A percentile compares a stretch with the other conserved stretches of the same genome.
Evolutionary conservation across 2,329 filamentous ascomycete genomes (phyloP).

Genomic region (Paramyrothecium roridum): DNA sequence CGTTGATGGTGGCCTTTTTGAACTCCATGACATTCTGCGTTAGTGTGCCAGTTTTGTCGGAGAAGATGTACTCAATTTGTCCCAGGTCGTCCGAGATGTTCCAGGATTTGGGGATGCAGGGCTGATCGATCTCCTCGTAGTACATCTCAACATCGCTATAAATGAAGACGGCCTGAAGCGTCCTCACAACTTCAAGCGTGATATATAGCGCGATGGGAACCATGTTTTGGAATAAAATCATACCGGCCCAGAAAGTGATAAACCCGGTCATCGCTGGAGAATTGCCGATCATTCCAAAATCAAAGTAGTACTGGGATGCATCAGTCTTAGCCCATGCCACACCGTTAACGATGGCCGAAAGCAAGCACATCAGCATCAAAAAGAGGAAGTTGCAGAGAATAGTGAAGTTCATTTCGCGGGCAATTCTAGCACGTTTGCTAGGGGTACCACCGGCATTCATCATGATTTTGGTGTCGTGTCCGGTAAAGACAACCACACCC

Average conservation of each 20-base stretch:
- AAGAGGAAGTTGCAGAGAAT: conserved; percentile 95
- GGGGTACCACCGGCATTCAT: conserved; percentile 95
- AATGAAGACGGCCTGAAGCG: conserved; percentile 92
- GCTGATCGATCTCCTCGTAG: conserved; percentile 89
- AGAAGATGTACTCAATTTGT: conserved; percentile 99
- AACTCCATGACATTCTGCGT: conserved; percentile 99
- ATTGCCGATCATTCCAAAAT: conserved; percentile 78
- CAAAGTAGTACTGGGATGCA: conserved; percentile 77
- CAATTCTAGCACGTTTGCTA: conserved; percentile 87
- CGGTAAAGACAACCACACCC: conserved; percentile 90
- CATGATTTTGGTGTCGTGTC: conserved; percentile 98
- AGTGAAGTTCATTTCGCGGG: conserved; percentile 93
- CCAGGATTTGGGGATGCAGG: conserved; percentile 96
- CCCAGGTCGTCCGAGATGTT: conserved; percentile 98
- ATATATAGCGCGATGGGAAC: conserved; percentile 98
- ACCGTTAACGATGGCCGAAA: conserved; percentile 82
- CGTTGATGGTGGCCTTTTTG: conserved; percentile 96
- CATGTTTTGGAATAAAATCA: conserved; percentile 98
- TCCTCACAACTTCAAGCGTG: conserved; percentile 87
- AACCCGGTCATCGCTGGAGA: conserved; percentile 78
- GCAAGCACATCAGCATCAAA: conserved; percentile 82
- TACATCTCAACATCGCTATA: conserved; percentile 97
- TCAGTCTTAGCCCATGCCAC: conserved; percentile 73
- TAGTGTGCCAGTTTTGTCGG: conserved; percentile 93
- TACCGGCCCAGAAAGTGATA: conserved; percentile 92